These are phyloP conservation scores for Saposhnikovia divaricata DNA, from an alignment of 129 eudicot species.

Conservation along the genomic window DNA sequence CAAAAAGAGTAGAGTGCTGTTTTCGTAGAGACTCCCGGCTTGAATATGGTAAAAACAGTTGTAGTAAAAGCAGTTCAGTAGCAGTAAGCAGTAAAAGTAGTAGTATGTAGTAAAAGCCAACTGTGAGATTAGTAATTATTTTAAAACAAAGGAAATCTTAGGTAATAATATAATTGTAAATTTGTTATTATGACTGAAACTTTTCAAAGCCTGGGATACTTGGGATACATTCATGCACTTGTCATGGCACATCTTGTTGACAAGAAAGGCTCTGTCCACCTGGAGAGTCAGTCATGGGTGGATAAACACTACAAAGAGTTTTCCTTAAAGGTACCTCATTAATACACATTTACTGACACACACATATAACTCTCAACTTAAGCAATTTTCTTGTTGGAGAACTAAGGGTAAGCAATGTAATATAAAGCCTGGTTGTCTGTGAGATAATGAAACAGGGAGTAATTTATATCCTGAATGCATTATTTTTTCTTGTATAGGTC, in stretches of 20 bases:
- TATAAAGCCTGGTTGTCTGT: no score
- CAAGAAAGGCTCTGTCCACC: conserved; percentile 33
- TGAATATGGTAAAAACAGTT: not conserved
- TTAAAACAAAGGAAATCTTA: no score
- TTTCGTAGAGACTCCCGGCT: not conserved
- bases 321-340: conserved; percentile 47
- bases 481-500: not conserved
- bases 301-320: conserved; percentile 57
- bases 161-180: no score
- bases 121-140: no score
- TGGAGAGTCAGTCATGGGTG: conserved; percentile 83
- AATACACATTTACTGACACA: not conserved
- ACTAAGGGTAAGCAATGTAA: no score
- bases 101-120: no score
- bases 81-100: not conserved
- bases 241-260: conserved; percentile 58
- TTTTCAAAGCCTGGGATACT: no score
- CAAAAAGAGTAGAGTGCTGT: not conserved
- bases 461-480: not conserved
- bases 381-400: no score
- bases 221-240: conserved; percentile 81
- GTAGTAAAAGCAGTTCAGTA: not conserved
- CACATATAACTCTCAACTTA: conserved; percentile 2
- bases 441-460: no score
- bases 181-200: no score